Conservation (phyloP, 2,329 filamentous ascomycete species). For the Colletotrichum godetiae region DNA sequence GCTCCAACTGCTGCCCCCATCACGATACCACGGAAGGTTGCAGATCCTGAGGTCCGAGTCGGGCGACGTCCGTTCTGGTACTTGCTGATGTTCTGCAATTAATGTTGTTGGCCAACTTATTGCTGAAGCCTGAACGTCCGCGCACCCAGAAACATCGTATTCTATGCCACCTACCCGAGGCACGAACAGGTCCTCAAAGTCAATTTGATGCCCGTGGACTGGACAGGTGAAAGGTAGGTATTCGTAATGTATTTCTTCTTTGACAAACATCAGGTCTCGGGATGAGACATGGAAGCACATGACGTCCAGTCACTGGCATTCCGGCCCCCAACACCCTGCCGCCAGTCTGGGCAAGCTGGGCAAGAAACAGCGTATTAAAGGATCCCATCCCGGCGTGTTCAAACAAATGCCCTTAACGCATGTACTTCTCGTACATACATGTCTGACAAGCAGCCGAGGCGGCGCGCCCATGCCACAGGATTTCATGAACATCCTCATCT, state of each 20-base stretch:
- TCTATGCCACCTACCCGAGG: background rate
- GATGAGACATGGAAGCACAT: slow-evolving; percentile 28
- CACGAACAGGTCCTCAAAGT: background rate
- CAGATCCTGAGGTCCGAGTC: slow-evolving; percentile 23
- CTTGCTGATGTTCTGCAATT: background rate
- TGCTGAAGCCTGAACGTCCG: slow-evolving; percentile 7
- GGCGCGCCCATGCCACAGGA: slow-evolving; percentile 18
- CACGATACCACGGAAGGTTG: slow-evolving; percentile 8
- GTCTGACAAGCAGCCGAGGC: slow-evolving; percentile 10
- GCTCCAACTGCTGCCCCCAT: slow-evolving; percentile 2
- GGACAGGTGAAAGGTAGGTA: background rate
- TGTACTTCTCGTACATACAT: slow-evolving; percentile 1
- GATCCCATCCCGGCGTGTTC: background rate
- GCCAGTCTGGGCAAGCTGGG: slow-evolving; percentile 1
- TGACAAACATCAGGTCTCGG: slow-evolving; percentile 19
- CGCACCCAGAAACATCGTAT: slow-evolving; percentile 11
- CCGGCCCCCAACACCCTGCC: slow-evolving; percentile 6
- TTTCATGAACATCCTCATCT: slow-evolving; percentile 22
- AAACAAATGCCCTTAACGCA: slow-evolving; percentile 7
- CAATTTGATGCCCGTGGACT: background rate
- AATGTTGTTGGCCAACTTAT: slow-evolving; percentile 1
- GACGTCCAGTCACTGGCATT: slow-evolving; percentile 11
- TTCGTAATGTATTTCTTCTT: slow-evolving; percentile 11
- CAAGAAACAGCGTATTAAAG: slow-evolving; percentile 3
- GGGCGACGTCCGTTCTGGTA: slow-evolving; percentile 15